Percentiles rank a stretch among this genome's conserved stretches.
Evolutionary conservation across 2,329 filamentous ascomycete genomes (phyloP).

Genomic region (Diaporthe sp.): DNA sequence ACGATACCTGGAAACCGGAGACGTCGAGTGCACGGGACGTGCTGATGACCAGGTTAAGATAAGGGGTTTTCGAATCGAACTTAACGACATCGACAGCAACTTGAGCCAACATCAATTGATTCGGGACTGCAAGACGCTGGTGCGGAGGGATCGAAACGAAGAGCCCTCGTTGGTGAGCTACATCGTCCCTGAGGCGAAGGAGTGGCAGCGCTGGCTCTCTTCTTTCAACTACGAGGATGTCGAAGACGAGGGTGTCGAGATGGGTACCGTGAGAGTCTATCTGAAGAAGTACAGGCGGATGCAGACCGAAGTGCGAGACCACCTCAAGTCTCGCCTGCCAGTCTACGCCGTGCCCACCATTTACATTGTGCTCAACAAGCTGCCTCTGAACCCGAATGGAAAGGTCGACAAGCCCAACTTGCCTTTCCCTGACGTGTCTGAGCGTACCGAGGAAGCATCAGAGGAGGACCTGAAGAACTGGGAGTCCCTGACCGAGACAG

Average conservation of each 20-base stretch:
- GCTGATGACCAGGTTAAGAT: slow-evolving; percentile 95
- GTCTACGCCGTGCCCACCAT: slow-evolving; percentile 82
- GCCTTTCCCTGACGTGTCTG: slow-evolving; percentile 83
- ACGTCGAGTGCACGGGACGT: slow-evolving; percentile 83
- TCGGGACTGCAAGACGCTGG: slow-evolving; percentile 86
- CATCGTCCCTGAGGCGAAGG: slow-evolving; percentile 83
- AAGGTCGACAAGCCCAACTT: slow-evolving; percentile 78
- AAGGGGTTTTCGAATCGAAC: slow-evolving; percentile 93
- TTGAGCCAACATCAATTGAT: slow-evolving; percentile 81
- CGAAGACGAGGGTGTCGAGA: slow-evolving; percentile 64
- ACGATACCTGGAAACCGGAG: slow-evolving; percentile 76
- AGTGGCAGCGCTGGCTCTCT: slow-evolving; percentile 79
- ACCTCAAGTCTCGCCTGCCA: slow-evolving; percentile 80
- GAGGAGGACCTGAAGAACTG: slow-evolving; percentile 58
- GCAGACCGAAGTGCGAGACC: slow-evolving; percentile 68
- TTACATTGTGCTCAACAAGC: slow-evolving; percentile 78
- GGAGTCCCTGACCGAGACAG: slow-evolving; percentile 64
- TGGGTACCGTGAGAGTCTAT: slow-evolving; percentile 58
- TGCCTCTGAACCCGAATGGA: slow-evolving; percentile 88
- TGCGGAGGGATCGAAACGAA: slow-evolving; percentile 86
- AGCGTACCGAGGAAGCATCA: slow-evolving; percentile 65
- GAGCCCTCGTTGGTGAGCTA: slow-evolving; percentile 91
- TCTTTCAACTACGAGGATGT: slow-evolving; percentile 66
- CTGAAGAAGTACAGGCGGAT: slow-evolving; percentile 60
- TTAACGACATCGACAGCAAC: slow-evolving; percentile 92